Evolutionary conservation across 106 monocot genomes (phyloP), one percentile per base, ranked within the genome.

Genomic region (Acorus calamus): DNA sequence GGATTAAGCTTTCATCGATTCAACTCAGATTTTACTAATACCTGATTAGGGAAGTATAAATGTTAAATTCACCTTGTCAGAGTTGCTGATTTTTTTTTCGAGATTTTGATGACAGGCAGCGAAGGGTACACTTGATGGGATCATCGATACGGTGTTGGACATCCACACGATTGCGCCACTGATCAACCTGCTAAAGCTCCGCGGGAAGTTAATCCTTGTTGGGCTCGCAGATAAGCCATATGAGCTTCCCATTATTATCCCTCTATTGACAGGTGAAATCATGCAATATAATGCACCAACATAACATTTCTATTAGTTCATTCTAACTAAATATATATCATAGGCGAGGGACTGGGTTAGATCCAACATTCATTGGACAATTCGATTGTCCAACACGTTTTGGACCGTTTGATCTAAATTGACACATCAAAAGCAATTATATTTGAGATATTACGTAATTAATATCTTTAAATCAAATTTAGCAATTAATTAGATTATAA

Each of bases 141-240:
- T 66, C 14, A 66, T 66, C 14, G 65, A 66, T 9, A 66, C 65
- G 2, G 65, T 66, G 2, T 11, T 53, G 3, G 65, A 5, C 8
- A 2, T 10, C 4, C 65, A 66, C 28, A 0, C 51, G 6, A 28
- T 66, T 4, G 53, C 7, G 51, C 65, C 65, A 2, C 54, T 9
- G 10, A 14, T 66, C 11, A 2, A 4, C 7, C 52, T 66, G 2
- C 42, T 66, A 3, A 66, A 52, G 53, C 5, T 44, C 42, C 5
- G 54, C 9, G 65, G 65, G 7, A 66, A 66, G 65, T 1, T 66
- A 7, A 44, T 66, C 4, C 43, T 66, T 4, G 11, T 44, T 11
- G 65, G 65, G 10, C 53, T n/a, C 5, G 2, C 11, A 4, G 42
- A 66, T 9, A 6, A 66, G 53, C 65, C 65, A 42, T 52, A 53